Base-by-base conservation (phyloP, 805 yeast genomes). In the Diddensiella transvaalensis region DNA sequence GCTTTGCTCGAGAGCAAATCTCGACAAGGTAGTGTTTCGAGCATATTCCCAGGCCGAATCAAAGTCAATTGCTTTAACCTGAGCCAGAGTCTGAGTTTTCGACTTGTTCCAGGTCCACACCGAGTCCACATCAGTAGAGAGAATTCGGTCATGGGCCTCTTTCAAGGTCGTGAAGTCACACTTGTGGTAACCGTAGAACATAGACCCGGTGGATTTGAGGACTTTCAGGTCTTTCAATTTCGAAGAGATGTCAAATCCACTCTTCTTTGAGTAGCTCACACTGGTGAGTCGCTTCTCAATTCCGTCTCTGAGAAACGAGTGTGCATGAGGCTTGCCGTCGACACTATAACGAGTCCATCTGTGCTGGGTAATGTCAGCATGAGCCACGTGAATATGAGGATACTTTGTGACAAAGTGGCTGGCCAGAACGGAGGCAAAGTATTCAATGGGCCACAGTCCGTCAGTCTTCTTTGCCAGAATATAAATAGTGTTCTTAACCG, bases 381-480 rank as follows among this genome's bases (percentile, higher is more conserved):
- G 82, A 36, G 85, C 76, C 30, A 85, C 90, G 42, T 81, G 75
- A 51, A 90, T 86, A 60, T 87, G 96, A 38, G 75, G 45, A 73
- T 90, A 90, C 64, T 85, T 87, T 54, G 69, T 62, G 59, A 87
- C 74, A 68, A 90, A 90, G 66, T 89, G 96, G 60, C 81, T 72
- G 40, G 87, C 95, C 54, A 90, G 71, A 55, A 80, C 87, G 30
- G 90, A 88, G 26, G 93, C 96, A 67, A 87, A 90, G 49, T 84
- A 75, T 75, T 90, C 97, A 56, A 86, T 83, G 51, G 96, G 96
- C 85, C 90, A 86, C 43, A 85, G 91, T 54, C 87, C 87, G 42
- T 79, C 93, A 43, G 79, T 76, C 62, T 77, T 82, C 69, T 85
- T 86, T 55, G 96, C 96, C 56, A 86, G 83, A 29, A 90, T 76